These are phyloP conservation scores for Endotrypanum monterogeii DNA, from an alignment of 208 protist species.

Conservation along the genomic window DNA sequence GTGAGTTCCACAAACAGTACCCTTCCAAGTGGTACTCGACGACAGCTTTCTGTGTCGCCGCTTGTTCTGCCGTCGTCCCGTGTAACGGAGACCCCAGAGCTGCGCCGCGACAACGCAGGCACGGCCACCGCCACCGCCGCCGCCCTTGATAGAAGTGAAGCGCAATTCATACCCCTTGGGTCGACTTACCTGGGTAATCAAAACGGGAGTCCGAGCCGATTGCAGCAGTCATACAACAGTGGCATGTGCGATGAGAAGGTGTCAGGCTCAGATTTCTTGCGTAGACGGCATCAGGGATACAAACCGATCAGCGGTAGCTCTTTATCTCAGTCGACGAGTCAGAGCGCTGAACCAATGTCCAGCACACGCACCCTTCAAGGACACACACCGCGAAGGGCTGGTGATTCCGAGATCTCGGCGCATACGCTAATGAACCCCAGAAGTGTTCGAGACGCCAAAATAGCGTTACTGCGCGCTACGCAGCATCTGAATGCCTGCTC, in stretches of 20 bases:
- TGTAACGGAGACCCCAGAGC: neutral
- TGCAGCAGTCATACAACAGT: constrained; percentile 14
- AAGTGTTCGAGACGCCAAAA: constrained; percentile 33
- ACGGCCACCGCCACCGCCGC: constrained; percentile 1
- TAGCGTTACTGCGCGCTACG: constrained; percentile 22
- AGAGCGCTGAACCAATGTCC: constrained; percentile 6
- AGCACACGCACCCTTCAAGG: constrained; percentile 14
- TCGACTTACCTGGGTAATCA: constrained; percentile 3
- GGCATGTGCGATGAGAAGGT: constrained; percentile 2
- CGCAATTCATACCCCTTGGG: constrained; percentile 26
- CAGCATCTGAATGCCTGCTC: constrained; percentile 15
- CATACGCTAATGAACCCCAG: constrained; percentile 3
- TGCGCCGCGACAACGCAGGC: constrained; percentile 4
- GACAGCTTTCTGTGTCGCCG: constrained; percentile 15
- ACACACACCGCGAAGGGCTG: neutral
- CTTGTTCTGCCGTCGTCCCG: constrained; percentile 14
- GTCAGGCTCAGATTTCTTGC: neutral
- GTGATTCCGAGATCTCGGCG: neutral
- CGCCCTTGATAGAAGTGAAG: constrained; percentile 9
- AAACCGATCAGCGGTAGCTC: constrained; percentile 9
- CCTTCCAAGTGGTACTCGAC: constrained; percentile 13
- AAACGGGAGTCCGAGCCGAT: constrained; percentile 15
- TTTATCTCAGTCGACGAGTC: constrained; percentile 23
- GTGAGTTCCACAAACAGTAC: neutral
- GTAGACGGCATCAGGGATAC: neutral